Evolutionary conservation across 805 yeast genomes (phyloP), one percentile per base, ranked within the genome.

Genomic region (Yamadazyma ubonensis): DNA sequence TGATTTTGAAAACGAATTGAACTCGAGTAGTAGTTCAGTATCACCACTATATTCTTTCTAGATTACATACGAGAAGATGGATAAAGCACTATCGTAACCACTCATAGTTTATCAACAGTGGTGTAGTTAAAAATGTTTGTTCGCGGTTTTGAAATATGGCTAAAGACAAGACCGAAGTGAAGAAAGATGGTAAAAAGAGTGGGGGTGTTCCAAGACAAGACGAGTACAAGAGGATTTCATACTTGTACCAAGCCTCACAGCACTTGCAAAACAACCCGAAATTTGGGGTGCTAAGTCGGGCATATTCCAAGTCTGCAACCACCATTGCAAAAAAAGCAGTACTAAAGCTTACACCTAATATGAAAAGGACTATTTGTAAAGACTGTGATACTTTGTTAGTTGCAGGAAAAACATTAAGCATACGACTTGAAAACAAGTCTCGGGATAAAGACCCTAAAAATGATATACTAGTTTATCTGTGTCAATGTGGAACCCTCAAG

Each of bases 1-100:
- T n/a, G n/a, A n/a, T n/a, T n/a, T n/a, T n/a, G n/a, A n/a, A 23
- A 23, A 23, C 8, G 26, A 12, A 6, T 23, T 23, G 26, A 5
- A n/a, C n/a, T n/a, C n/a, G n/a, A n/a, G n/a, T n/a, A n/a, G n/a
- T n/a, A n/a, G n/a, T n/a, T n/a, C n/a, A n/a, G n/a, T n/a, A n/a
- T n/a, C n/a, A n/a, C n/a, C n/a, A n/a, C n/a, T n/a, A n/a, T n/a
- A n/a, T n/a, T n/a, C n/a, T n/a, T 23, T 23, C 14, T n/a, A 20
- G 22, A n/a, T 12, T 22, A 79, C 90, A 53, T 78, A 84, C 83
- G 96, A 88, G 71, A 91, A 91, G 64, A 91, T 95, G 47, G 97
- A 90, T 55, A 91, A 78, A 42, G 99, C 99, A 77, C 98, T 81
- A 67, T 91, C 99, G 96, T 91, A 91, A 48, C 99, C 98, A 76